Evolutionary conservation across 1,284 basidiomycete genomes (phyloP).

Genomic region (Sporisorium graminicola): DNA sequence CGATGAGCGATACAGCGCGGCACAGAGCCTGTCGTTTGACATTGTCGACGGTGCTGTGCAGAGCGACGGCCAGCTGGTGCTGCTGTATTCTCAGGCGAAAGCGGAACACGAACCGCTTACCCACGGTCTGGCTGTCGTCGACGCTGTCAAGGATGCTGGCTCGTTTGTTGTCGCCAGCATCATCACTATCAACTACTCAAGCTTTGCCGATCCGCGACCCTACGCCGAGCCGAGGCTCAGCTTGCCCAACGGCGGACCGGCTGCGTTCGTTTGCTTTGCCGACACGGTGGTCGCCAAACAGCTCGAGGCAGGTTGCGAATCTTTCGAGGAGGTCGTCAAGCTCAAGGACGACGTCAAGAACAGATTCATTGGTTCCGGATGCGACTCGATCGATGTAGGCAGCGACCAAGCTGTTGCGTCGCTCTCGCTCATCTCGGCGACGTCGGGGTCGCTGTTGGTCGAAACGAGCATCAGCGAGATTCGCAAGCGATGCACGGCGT

Average conservation of each 20-base stretch:
- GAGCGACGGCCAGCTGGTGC: slow-evolving; percentile 37
- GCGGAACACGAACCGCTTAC: slow-evolving; percentile 32
- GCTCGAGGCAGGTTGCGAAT: slow-evolving; percentile 32
- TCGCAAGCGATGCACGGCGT: slow-evolving; percentile 33
- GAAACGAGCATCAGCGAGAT: slow-evolving; percentile 48
- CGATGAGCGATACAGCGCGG: slow-evolving; percentile 55
- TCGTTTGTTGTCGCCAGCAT: slow-evolving; percentile 46
- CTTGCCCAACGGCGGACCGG: slow-evolving; percentile 60
- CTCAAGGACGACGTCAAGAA: slow-evolving; percentile 65
- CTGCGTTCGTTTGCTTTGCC: slow-evolving; percentile 61
- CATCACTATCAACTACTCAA: slow-evolving; percentile 29
- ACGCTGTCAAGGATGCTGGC: slow-evolving; percentile 30
- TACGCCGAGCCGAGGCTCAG: slow-evolving; percentile 55
- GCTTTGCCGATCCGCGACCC: slow-evolving; percentile 57
- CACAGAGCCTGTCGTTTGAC: slow-evolving; percentile 38
- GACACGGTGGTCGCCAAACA: slow-evolving; percentile 58
- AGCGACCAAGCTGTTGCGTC: slow-evolving; percentile 28
- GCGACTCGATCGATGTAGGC: slow-evolving; percentile 30
- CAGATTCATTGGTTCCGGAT: slow-evolving; percentile 66
- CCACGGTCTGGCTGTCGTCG: slow-evolving; percentile 50
- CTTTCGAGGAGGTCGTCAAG: slow-evolving; percentile 69
- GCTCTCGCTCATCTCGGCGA: slow-evolving; percentile 63
- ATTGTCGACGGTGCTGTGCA: slow-evolving; percentile 44
- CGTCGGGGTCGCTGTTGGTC: slow-evolving; percentile 59
- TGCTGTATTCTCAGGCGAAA: slow-evolving; percentile 53